Evolutionary conservation across 768 basidiomycete species (phyloP), one percentile per base, ranked within the genome.

Genomic region (Punctularia strigosozonata): DNA sequence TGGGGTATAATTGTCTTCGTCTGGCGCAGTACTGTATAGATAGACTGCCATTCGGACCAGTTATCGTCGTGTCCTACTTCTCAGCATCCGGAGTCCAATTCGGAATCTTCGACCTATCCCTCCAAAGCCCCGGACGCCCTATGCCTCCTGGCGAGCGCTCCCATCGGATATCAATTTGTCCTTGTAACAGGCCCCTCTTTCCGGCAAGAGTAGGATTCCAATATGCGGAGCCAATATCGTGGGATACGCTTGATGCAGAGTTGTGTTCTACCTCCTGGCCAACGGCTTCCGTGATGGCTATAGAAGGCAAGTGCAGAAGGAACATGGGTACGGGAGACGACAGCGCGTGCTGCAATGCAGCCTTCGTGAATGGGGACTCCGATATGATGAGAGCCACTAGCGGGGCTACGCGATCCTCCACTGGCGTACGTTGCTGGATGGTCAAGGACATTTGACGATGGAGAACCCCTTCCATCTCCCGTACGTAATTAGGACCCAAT

Each of bases 401-500:
- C 1, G 73, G 66, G 25, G 43, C 24, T 19, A 31, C 15, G 37
- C 10, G 14, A 10, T 30, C 28, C 15, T 30, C 28, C 22, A 15
- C 25, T 23, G 36, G 15, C 12, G 31, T 35, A 6, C 5, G 26
- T 17, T 8, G 25, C 13, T 10, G 2, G 35, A 10, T 30, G 21
- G 34, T 20, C 42, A 24, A 46, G 49, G 75, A 68, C n/a, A n/a
- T n/a, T n/a, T n/a, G n/a, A 6, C 73, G 68, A 49, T 69, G 66
- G 39, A 81, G 58, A 10, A 91, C 90, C n/a, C 91, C 91, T 53
- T 95, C 91, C 61, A 92, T 67, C 54, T 95, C 91, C 23, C 91
- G 75, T 0, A 95, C 72, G 48, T 80, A 80, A 19, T 77, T 76
- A 2, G 90, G 88, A 3, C 84, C 71, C 25, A 78, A 56, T 53